Evolutionary conservation across 2,329 filamentous ascomycete species (phyloP).

Genomic region (Berkeleyomyces basicola): DNA sequence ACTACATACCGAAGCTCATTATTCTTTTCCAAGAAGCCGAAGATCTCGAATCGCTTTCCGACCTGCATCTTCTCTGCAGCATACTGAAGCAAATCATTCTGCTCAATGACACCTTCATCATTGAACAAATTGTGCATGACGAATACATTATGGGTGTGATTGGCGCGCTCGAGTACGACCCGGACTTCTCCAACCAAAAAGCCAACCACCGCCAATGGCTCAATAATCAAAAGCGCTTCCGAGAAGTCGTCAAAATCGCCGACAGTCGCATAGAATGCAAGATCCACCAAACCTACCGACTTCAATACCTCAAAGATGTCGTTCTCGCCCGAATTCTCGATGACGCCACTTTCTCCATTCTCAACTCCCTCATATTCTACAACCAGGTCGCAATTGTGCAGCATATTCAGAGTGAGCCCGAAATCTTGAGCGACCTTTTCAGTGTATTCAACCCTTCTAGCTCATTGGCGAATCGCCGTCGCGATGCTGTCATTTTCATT

Average conservation of each 20-base stretch:
- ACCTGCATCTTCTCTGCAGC: slow-evolving; percentile 84
- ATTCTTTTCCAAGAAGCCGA: slow-evolving; percentile 79
- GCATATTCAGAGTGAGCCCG: slow-evolving; percentile 68
- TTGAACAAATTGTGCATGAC: slow-evolving; percentile 85
- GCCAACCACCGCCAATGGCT: slow-evolving; percentile 93
- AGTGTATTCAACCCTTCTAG: slow-evolving; percentile 58
- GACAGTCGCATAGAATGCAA: slow-evolving; percentile 68
- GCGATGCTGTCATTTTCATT: slow-evolving; percentile 89
- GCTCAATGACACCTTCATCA: slow-evolving; percentile 86
- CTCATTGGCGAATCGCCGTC: slow-evolving; percentile 55
- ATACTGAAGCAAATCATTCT: slow-evolving; percentile 96
- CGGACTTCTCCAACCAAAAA: slow-evolving; percentile 93
- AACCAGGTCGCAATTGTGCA: slow-evolving; percentile 97
- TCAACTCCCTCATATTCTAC: slow-evolving; percentile 97
- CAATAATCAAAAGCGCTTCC: slow-evolving; percentile 74
- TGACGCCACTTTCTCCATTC: slow-evolving; percentile 90
- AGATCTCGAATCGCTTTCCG: slow-evolving; percentile 70
- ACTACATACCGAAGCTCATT: slow-evolving; percentile 76
- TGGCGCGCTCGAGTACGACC: slow-evolving; percentile 91
- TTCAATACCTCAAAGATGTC: slow-evolving; percentile 97
- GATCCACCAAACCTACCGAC: slow-evolving; percentile 88
- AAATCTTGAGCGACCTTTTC: slow-evolving; percentile 74
- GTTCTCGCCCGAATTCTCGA: slow-evolving; percentile 90
- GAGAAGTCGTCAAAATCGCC: slow-evolving; percentile 88
- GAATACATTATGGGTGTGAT: slow-evolving; percentile 82